These are phyloP conservation scores for Solanum pinnatisectum DNA, from an alignment of 257 asterid species.

Conservation along the genomic window DNA sequence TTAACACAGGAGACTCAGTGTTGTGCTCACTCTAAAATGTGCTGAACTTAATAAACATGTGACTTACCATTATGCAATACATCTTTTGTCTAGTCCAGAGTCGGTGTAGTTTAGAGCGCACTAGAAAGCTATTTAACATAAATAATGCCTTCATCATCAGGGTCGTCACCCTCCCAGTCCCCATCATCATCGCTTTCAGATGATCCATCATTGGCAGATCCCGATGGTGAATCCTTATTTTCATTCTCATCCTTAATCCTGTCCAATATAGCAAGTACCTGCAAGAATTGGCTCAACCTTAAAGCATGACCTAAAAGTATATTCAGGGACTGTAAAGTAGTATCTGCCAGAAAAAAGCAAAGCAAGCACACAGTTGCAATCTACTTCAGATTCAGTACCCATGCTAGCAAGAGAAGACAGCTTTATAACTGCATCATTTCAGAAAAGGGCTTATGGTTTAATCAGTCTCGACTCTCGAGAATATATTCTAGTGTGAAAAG, in stretches of 20 bases:
- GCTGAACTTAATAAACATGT: background rate
- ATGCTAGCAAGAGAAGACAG: background rate
- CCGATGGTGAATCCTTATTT: slow-evolving; percentile 15
- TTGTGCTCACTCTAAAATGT: background rate
- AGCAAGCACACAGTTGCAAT: background rate
- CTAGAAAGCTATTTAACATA: slow-evolving; percentile 52
- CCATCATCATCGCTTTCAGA: slow-evolving; percentile 33
- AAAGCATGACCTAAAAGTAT: slow-evolving; percentile 1
- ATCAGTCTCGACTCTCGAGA: background rate
- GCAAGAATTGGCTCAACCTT: slow-evolving; percentile 6
- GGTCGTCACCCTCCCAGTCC: slow-evolving; percentile 55
- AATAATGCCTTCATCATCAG: slow-evolving; percentile 75
- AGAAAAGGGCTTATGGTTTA: background rate
- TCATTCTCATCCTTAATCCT: slow-evolving; percentile 70
- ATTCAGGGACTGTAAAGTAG: background rate
- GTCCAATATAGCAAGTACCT: slow-evolving; percentile 95
- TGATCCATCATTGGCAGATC: slow-evolving; percentile 21
- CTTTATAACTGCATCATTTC: background rate
- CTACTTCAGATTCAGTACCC: background rate
- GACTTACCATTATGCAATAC: background rate
- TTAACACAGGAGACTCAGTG: background rate
- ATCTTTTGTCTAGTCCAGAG: background rate
- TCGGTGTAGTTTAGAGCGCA: background rate
- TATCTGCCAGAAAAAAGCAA: background rate
- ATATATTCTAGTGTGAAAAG: background rate